A percentile compares a stretch with the other conserved stretches of the same genome.
Conservation (phyloP, 805 yeast species). For the Spathaspora girioi region DNA sequence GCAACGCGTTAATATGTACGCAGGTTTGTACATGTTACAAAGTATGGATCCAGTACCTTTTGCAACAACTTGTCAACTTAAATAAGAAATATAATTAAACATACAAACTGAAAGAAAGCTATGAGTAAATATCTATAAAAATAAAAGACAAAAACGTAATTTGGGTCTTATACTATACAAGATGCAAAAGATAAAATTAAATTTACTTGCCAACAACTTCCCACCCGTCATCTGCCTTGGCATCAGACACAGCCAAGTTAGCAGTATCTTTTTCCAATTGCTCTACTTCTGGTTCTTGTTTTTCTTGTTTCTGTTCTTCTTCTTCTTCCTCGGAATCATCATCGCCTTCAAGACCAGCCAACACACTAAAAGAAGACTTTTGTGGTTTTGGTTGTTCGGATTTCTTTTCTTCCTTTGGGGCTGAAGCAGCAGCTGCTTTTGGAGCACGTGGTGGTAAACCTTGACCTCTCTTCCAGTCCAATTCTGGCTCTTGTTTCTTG, state of each 20-base stretch:
- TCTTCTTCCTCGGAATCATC: slow-evolving; percentile 21
- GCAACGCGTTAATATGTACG: no score
- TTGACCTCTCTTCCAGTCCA: slow-evolving; percentile 39
- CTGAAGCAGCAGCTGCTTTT: slow-evolving; percentile 4
- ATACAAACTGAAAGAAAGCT: not conserved
- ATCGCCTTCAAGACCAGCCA: slow-evolving; percentile 31
- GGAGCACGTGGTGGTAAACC: slow-evolving; percentile 13
- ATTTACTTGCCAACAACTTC: slow-evolving; percentile 32
- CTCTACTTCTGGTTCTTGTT: slow-evolving; percentile 10
- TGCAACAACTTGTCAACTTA: not conserved
- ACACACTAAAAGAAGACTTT: slow-evolving; percentile 31
- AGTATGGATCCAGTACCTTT: no score
- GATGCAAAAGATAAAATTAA: not conserved
- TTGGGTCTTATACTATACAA: not conserved
- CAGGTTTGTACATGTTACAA: no score
- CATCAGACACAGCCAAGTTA: slow-evolving; percentile 20
- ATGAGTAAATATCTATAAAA: not conserved
- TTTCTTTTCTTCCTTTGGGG: slow-evolving; percentile 15
- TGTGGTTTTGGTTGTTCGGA: slow-evolving; percentile 25
- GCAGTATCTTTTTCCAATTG: slow-evolving; percentile 24
- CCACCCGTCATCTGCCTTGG: slow-evolving; percentile 30
- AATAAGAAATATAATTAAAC: not conserved
- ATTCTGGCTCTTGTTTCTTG: slow-evolving; percentile 23
- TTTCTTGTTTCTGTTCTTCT: slow-evolving; percentile 10
- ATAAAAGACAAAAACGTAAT: not conserved